Evolutionary conservation across 2,329 filamentous ascomycete species (phyloP), one percentile per base, ranked within the genome.

Genomic region (Monosporascus sp.): DNA sequence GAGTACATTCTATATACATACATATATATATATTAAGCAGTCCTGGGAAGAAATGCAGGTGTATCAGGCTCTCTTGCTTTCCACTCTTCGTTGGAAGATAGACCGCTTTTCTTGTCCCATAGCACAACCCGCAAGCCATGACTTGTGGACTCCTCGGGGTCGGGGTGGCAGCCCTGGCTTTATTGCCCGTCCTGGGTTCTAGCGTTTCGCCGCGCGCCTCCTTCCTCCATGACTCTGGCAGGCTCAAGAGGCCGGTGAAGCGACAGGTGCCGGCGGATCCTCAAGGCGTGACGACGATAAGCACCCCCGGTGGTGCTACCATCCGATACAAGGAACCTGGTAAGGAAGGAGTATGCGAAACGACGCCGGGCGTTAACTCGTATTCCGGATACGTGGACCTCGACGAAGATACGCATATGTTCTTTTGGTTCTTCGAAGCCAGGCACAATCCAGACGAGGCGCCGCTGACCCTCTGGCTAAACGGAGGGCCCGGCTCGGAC

Each of bases 401-500:
- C 3, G 60, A 65, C 45, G 57, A 55, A 18, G 45, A 62, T 8
- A 65, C 62, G 3, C 63, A 67, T 27, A 66, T 67, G 75, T 76
- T 76, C 65, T 76, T 76, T 64, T 76, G 73, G 73, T 76, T 76
- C 54, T 70, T 76, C 58, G 71, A 70, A 51, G 70, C 71, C 3
- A 67, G 75, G 20, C 62, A 72, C 34, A 70, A 73, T 41, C 73
- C 76, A 0, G 63, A 81, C 57, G 65, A 72, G 57, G 69, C 74
- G 2, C 63, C 63, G 0, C 46, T 66, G 3, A 74, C 63, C 0
- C 45, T 66, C 3, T 65, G 64, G 63, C 76, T 83, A 37, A 82
- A 81, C 62, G 80, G 80, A 24, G 80, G 80, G 4, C 80, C 80
- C 6, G 80, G 80, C 22, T 74, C 72, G 38, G 79, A 77, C 61